A percentile compares a stretch with the other conserved stretches of the same genome.
Evolutionary conservation across 768 basidiomycete species (phyloP).

Genomic region (Rhizopogon vinicolor): DNA sequence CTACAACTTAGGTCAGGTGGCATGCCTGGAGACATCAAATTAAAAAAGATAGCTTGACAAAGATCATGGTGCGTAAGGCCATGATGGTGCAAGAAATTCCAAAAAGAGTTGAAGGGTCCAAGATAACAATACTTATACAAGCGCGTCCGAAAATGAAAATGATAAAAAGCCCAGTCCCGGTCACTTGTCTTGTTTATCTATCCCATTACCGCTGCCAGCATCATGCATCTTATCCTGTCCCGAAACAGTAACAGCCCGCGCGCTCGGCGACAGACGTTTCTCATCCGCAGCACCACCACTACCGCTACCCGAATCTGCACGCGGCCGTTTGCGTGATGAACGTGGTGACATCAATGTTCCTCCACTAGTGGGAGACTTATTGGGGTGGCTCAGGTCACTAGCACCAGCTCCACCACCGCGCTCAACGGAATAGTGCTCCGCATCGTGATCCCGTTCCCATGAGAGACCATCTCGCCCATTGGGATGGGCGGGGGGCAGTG

Average conservation of each 20-base stretch:
- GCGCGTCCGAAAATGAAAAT: not conserved
- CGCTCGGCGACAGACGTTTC: constrained; percentile 8
- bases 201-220: constrained; percentile 11
- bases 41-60: not conserved
- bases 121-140: not conserved
- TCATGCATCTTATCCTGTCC: constrained; percentile 13
- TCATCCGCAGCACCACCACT: constrained; percentile 6
- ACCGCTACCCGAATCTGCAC: constrained; percentile 12
- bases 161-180: not conserved
- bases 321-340: constrained; percentile 24
- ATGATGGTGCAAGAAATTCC: not conserved
- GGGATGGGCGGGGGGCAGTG: constrained; percentile 15
- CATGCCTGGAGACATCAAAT: not conserved
- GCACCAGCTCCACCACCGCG: constrained; percentile 12
- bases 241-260: constrained; percentile 14
- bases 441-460: constrained; percentile 27
- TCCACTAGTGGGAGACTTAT: constrained; percentile 17
- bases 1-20: no score
- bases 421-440: constrained; percentile 25
- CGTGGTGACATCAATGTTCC: constrained; percentile 14
- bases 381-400: constrained; percentile 1
- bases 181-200: constrained; percentile 25
- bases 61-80: not conserved
- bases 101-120: not conserved
- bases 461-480: constrained; percentile 23